phyloP scores from a whole-genome alignment of 805 yeast genomes.

The Monosporozyma siamensis region DNA sequence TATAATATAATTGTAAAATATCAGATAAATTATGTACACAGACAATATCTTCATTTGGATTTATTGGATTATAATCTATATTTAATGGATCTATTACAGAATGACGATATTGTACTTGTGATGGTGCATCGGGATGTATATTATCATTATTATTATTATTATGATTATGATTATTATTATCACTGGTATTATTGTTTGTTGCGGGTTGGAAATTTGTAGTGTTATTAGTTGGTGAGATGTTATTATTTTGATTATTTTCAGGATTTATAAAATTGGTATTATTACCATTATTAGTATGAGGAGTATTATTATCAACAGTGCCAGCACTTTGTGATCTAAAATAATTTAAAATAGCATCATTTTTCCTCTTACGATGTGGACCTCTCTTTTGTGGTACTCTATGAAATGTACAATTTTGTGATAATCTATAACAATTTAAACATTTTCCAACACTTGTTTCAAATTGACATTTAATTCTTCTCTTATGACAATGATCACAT shows the following conservation, averaged over 20 bases:
- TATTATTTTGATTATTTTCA: background rate
- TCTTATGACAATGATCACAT: conserved; percentile 68
- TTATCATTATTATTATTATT: too few relatives aligned
- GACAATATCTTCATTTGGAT: too few relatives aligned
- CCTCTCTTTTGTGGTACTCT: conserved; percentile 69
- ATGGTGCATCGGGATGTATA: too few relatives aligned
- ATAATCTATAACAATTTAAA: conserved; percentile 48
- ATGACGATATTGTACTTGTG: too few relatives aligned
- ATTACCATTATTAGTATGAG: background rate
- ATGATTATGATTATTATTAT: background rate
- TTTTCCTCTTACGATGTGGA: conserved; percentile 31
- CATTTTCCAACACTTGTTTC: conserved; percentile 34
- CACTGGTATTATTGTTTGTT: background rate
- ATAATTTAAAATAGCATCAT: background rate
- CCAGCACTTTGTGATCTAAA: background rate
- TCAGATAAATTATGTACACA: background rate
- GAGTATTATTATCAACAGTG: background rate
- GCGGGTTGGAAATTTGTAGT: too few relatives aligned
- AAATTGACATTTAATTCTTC: conserved; percentile 64
- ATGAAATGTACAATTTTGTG: conserved; percentile 57
- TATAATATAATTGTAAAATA: background rate
- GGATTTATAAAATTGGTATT: too few relatives aligned
- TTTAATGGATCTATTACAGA: too few relatives aligned
- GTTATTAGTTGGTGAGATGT: too few relatives aligned
- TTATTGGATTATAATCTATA: too few relatives aligned